These are phyloP conservation scores for Hyaloscypha bicolor DNA, from an alignment of 495 filamentous ascomycete genomes.

Conservation along the genomic window DNA sequence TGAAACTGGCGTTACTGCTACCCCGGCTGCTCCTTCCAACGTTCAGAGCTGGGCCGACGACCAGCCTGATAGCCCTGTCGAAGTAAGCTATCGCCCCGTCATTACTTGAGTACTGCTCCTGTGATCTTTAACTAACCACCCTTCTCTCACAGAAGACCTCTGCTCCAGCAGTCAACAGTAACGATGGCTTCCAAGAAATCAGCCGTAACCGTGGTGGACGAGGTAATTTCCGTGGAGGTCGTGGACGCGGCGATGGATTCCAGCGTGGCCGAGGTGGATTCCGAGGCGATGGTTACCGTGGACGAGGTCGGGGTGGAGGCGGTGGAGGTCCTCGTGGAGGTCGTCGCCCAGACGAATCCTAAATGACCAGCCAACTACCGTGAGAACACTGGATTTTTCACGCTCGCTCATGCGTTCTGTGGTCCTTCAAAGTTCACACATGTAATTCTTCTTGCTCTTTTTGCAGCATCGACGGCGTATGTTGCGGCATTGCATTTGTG, in stretches of 20 bases:
- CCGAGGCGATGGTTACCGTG: constrained; percentile 48
- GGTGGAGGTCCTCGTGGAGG: constrained; percentile 24
- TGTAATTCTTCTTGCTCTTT: constrained; percentile 30
- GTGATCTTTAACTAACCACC: neutral
- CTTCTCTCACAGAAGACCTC: constrained; percentile 31
- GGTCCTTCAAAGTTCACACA: constrained; percentile 13
- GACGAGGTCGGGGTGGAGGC: constrained; percentile 40
- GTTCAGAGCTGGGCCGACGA: constrained; percentile 73
- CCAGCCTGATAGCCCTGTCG: constrained; percentile 46
- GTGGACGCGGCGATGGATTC: constrained; percentile 54
- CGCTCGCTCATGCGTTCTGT: neutral
- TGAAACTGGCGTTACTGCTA: constrained; percentile 65
- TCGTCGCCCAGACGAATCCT: constrained; percentile 31
- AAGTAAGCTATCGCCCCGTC: constrained; percentile 34
- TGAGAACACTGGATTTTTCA: neutral
- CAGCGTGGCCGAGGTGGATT: constrained; percentile 53
- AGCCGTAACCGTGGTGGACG: constrained; percentile 51
- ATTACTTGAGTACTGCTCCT: neutral
- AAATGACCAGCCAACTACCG: neutral
- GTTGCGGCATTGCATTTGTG: constrained; percentile 33
- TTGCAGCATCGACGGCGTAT: constrained; percentile 32
- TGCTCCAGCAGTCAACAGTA: constrained; percentile 35
- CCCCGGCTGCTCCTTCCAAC: constrained; percentile 54
- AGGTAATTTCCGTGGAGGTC: constrained; percentile 47
- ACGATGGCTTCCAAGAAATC: constrained; percentile 75